A percentile compares a stretch with the other conserved stretches of the same genome.
phyloP scores from a whole-genome alignment of 208 protist genomes.

The Leishmania tarentolae region DNA sequence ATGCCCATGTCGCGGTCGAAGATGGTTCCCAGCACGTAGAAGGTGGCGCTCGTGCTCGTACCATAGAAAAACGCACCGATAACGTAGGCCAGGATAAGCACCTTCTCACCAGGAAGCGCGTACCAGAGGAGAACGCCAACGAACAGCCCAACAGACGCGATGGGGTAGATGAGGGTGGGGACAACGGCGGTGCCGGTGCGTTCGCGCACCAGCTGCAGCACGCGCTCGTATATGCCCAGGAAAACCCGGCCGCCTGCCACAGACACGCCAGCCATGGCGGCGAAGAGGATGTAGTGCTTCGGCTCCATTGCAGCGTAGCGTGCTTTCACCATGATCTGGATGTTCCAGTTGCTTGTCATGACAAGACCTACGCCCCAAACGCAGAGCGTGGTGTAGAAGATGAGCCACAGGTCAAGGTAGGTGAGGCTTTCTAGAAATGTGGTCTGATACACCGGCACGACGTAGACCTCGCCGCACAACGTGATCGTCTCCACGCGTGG shows the following conservation, averaged over 20 bases:
- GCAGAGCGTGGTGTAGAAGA: constrained; percentile 46
- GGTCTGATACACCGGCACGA: constrained; percentile 54
- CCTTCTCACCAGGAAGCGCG: constrained; percentile 38
- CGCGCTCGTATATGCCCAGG: constrained; percentile 45
- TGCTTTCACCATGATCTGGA: constrained; percentile 42
- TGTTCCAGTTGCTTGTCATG: constrained; percentile 57
- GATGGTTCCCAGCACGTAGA: constrained; percentile 56
- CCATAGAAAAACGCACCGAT: constrained; percentile 47
- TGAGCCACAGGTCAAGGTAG: constrained; percentile 55
- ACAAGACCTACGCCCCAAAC: constrained; percentile 59
- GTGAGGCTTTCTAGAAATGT: constrained; percentile 51
- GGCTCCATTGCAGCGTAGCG: constrained; percentile 35
- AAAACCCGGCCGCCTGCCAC: constrained; percentile 47
- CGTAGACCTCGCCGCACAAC: constrained; percentile 56
- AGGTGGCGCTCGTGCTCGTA: constrained; percentile 47
- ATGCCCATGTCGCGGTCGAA: constrained; percentile 61
- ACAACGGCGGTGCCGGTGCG: constrained; percentile 20
- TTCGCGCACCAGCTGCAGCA: constrained; percentile 27
- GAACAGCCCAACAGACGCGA: constrained; percentile 37
- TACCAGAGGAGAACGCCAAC: constrained; percentile 49
- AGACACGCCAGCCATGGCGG: constrained; percentile 44
- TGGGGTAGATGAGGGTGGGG: constrained; percentile 36
- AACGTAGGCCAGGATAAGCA: constrained; percentile 43
- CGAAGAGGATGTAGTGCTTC: constrained; percentile 57
- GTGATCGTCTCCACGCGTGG: constrained; percentile 49